Evolutionary conservation across 768 basidiomycete species (phyloP).

Genomic region (Leucocoprinus leucothites): DNA sequence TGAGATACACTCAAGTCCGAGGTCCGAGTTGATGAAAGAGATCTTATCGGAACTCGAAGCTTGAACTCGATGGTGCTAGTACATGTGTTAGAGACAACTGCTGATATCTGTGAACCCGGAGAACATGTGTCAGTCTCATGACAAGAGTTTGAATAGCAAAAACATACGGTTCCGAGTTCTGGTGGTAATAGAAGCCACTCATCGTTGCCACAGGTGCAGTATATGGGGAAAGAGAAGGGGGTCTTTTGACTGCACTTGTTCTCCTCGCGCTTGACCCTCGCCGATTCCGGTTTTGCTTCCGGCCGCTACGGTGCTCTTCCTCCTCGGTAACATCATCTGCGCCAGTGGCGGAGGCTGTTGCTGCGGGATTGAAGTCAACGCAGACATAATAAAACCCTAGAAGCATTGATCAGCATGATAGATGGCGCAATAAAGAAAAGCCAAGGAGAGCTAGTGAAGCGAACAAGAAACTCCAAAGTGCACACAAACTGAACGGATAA

Average conservation of each 20-base stretch:
- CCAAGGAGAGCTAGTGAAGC: neutral
- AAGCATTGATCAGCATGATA: slow-evolving; percentile 13
- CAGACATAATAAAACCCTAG: slow-evolving; percentile 95
- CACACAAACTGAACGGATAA: neutral
- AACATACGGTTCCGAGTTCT: slow-evolving; percentile 88
- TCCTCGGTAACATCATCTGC: slow-evolving; percentile 3
- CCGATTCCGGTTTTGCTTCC: slow-evolving; percentile 28
- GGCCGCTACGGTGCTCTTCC: slow-evolving; percentile 7
- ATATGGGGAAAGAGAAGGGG: slow-evolving; percentile 43
- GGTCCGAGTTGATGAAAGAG: neutral
- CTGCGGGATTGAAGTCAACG: slow-evolving; percentile 79
- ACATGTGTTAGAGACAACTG: slow-evolving; percentile 81
- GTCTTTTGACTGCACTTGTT: slow-evolving; percentile 28
- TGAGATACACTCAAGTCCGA: neutral
- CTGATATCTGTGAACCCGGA: slow-evolving; percentile 64
- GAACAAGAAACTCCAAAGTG: neutral
- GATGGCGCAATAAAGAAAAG: neutral
- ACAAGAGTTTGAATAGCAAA: neutral
- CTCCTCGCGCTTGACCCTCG: slow-evolving; percentile 48
- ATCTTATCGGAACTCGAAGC: slow-evolving; percentile 82
- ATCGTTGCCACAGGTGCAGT: slow-evolving; percentile 63
- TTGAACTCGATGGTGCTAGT: slow-evolving; percentile 67
- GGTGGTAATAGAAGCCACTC: slow-evolving; percentile 92
- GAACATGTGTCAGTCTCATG: slow-evolving; percentile 11
- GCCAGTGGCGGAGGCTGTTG: slow-evolving; percentile 20